phyloP scores from a whole-genome alignment of 306 rosid species.

The Prunus salicina region DNA sequence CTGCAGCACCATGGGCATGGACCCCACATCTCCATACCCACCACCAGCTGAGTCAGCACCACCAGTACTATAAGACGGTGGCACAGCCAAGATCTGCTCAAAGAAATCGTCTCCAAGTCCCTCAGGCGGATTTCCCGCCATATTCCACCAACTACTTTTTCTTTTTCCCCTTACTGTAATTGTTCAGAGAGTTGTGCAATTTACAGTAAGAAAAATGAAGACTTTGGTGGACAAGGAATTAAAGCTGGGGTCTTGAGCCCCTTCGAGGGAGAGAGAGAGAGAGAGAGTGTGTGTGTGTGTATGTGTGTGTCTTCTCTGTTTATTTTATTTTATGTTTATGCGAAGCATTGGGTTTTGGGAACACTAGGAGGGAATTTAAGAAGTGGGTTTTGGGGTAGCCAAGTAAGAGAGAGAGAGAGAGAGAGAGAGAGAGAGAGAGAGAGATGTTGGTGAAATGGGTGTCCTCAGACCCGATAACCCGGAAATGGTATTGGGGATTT shows the following conservation, averaged over 20 bases:
- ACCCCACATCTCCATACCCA: slow-evolving; percentile 37
- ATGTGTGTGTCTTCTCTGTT: background rate
- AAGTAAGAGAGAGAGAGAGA: slow-evolving; percentile 3
- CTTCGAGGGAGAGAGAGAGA: background rate
- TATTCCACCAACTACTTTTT: slow-evolving; percentile 7
- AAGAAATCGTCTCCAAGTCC: slow-evolving; percentile 85
- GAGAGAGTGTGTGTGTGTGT: background rate
- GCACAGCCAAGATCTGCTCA: slow-evolving; percentile 81
- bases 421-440: background rate
- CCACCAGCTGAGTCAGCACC: slow-evolving; percentile 31
- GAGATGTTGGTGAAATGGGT: slow-evolving; percentile 43
- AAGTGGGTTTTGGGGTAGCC: slow-evolving; percentile 23
- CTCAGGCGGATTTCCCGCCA: slow-evolving; percentile 77
- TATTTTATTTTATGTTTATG: background rate
- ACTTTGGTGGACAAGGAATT: background rate
- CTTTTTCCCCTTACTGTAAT: background rate
- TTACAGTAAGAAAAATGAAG: background rate
- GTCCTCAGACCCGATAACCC: slow-evolving; percentile 47
- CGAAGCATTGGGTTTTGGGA: background rate
- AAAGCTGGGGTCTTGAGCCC: background rate
- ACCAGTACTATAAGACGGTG: slow-evolving; percentile 30
- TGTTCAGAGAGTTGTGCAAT: background rate
- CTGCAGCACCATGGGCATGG: slow-evolving; percentile 57
- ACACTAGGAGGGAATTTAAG: slow-evolving; percentile 7
- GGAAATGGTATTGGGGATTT: slow-evolving; percentile 37